Conservation (phyloP, 768 basidiomycete genomes). For the Suillus spraguei region DNA sequence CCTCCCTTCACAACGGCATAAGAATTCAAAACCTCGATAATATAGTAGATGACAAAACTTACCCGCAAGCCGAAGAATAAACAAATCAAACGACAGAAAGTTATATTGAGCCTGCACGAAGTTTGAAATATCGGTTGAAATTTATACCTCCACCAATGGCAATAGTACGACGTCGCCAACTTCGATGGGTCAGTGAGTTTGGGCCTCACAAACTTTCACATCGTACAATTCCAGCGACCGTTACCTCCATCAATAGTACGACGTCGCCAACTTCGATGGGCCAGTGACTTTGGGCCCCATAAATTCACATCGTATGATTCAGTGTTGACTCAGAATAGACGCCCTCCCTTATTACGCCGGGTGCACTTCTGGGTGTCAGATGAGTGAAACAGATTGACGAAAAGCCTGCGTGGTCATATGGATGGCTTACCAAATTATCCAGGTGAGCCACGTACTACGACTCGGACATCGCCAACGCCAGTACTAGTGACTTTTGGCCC, state of each 20-base stretch:
- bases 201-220: slow-evolving; percentile 56
- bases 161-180: neutral
- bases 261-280: neutral
- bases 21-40: neutral
- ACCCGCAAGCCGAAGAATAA: slow-evolving; percentile 49
- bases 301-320: slow-evolving; percentile 48
- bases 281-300: slow-evolving; percentile 59
- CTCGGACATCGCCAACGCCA: slow-evolving; percentile 21
- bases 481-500: slow-evolving; percentile 61
- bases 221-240: slow-evolving; percentile 48
- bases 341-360: slow-evolving; percentile 60
- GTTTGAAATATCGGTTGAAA: neutral
- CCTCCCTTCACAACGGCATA: slow-evolving; percentile 48
- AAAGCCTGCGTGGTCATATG: too few species aligned
- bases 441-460: too few species aligned
- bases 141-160: neutral
- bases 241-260: slow-evolving; percentile 19
- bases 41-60: slow-evolving; percentile 13
- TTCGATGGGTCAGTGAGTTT: slow-evolving; percentile 42
- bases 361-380: slow-evolving; percentile 44
- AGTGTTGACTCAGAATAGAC: slow-evolving; percentile 52
- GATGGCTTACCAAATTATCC: too few species aligned
- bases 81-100: slow-evolving; percentile 22
- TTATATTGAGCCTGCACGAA: neutral
- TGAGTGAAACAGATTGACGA: slow-evolving; percentile 34